Evolutionary conservation across 2,329 filamentous ascomycete genomes (phyloP).

Genomic region (Metarhizium album): DNA sequence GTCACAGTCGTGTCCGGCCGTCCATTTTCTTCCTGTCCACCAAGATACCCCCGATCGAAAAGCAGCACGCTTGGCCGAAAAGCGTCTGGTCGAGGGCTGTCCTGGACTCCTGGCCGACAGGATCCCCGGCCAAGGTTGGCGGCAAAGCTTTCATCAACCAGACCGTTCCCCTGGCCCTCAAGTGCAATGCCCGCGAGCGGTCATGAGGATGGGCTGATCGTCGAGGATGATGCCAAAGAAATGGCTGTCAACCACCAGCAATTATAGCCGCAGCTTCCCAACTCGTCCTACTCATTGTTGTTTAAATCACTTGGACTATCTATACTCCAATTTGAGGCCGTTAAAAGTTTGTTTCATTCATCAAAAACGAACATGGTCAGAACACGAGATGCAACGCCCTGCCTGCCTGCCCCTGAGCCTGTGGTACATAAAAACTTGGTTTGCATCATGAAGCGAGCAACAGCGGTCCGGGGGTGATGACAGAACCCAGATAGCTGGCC

Average conservation of each 20-base stretch:
- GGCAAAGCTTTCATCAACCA: constrained; percentile 44
- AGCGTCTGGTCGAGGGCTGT: neutral
- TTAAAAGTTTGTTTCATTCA: neutral
- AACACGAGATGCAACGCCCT: neutral
- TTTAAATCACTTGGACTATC: no score
- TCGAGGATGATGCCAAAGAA: neutral
- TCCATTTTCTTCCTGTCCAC: neutral
- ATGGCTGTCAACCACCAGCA: no score
- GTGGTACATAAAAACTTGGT: neutral
- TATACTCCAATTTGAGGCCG: neutral
- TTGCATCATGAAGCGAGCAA: neutral
- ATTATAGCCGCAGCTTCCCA: no score
- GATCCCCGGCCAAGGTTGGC: neutral
- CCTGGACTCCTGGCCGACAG: neutral
- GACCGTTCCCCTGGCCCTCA: constrained; percentile 44
- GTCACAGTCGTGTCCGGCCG: neutral
- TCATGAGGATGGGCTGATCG: constrained; percentile 24
- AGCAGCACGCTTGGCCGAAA: neutral
- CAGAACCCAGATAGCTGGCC: neutral
- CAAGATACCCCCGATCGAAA: no score
- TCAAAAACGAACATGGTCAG: neutral
- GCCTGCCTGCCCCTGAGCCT: neutral
- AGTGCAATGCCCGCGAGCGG: constrained; percentile 42
- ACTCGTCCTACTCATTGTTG: no score
- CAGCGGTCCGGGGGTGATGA: neutral